Conservation (phyloP, 805 yeast genomes). For the Wickerhamiella hasegawae region DNA sequence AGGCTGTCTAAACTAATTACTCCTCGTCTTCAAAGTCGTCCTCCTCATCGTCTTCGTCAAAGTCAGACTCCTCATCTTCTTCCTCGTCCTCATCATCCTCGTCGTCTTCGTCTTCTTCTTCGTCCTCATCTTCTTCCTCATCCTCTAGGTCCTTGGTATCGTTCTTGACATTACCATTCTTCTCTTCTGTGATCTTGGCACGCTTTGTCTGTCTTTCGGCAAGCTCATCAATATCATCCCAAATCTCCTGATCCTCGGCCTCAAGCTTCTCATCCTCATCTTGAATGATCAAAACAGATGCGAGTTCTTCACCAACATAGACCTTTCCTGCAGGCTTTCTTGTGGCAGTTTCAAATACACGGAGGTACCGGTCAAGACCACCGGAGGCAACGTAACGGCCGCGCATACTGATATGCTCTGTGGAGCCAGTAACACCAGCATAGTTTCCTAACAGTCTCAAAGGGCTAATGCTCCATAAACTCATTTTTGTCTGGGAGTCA, state of each 20-base stretch:
- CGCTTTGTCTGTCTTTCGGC: background rate
- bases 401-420: slow-evolving; percentile 23
- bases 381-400: slow-evolving; percentile 44
- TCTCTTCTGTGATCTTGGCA: too few species aligned
- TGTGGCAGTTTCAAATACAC: slow-evolving; percentile 51
- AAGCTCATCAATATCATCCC: slow-evolving; percentile 22
- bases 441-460: slow-evolving; percentile 45
- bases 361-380: slow-evolving; percentile 73
- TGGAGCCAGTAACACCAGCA: slow-evolving; percentile 65
- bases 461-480: slow-evolving; percentile 18
- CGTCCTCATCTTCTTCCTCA: too few species aligned
- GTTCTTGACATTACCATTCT: too few species aligned
- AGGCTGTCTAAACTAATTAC: too few species aligned
- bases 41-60: too few species aligned
- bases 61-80: too few species aligned
- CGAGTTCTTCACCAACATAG: slow-evolving; percentile 58
- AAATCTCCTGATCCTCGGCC: slow-evolving; percentile 24
- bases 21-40: too few species aligned
- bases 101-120: too few species aligned
- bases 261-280: slow-evolving; percentile 19
- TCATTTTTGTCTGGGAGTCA: slow-evolving; percentile 54
- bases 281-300: slow-evolving; percentile 34
- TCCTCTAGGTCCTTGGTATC: too few species aligned
- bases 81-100: too few species aligned
- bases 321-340: slow-evolving; percentile 55